Evolutionary conservation across 1,284 basidiomycete species (phyloP).

Genomic region (Leccinum subatratum): DNA sequence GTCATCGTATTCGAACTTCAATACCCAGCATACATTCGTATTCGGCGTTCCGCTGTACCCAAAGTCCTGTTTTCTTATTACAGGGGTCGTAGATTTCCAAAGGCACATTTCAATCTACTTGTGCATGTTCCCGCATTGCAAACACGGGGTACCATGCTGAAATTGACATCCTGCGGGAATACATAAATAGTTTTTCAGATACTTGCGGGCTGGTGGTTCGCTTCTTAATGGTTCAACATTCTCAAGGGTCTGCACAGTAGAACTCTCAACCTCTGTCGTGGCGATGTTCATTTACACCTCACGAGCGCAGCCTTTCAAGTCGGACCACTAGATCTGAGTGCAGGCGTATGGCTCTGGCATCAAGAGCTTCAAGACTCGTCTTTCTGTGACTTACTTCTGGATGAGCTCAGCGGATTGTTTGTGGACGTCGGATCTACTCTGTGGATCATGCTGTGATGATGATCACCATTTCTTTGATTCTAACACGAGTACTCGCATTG

Average conservation of each 20-base stretch:
- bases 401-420: slow-evolving; percentile 31
- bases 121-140: slow-evolving; percentile 6
- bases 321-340: slow-evolving; percentile 28
- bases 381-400: slow-evolving; percentile 36
- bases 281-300: slow-evolving; percentile 39
- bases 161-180: no score
- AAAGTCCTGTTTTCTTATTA: slow-evolving; percentile 25
- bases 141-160: no score
- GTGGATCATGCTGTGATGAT: slow-evolving; percentile 36
- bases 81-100: no score
- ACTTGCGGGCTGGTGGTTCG: slow-evolving; percentile 39
- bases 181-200: slow-evolving; percentile 33
- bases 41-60: slow-evolving; percentile 44
- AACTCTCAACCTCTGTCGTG: slow-evolving; percentile 33
- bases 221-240: slow-evolving; percentile 43
- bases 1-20: slow-evolving; percentile 47
- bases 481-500: slow-evolving; percentile 34
- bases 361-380: slow-evolving; percentile 24
- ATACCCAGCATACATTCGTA: slow-evolving; percentile 36
- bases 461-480: slow-evolving; percentile 35
- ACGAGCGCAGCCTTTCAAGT: slow-evolving; percentile 41
- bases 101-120: slow-evolving; percentile 8
- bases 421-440: slow-evolving; percentile 37
- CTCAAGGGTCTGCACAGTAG: slow-evolving; percentile 34
- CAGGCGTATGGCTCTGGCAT: slow-evolving; percentile 33